These are phyloP conservation scores for Penstemon davidsonii DNA, from an alignment of 257 asterid genomes.

Conservation along the genomic window DNA sequence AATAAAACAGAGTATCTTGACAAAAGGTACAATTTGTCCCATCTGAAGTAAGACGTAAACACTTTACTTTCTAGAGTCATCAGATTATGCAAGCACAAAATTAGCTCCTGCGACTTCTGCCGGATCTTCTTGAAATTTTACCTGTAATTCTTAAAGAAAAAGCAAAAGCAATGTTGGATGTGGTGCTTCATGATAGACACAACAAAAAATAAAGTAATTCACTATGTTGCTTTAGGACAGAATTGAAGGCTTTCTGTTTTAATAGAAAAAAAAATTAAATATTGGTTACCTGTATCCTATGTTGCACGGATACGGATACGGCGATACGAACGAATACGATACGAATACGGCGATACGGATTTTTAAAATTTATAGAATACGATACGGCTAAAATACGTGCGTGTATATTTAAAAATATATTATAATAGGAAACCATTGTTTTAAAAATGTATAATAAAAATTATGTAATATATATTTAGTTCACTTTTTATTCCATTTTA, in stretches of 20 bases:
- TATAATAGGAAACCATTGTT: no score
- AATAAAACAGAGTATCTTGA: neutral
- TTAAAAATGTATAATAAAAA: no score
- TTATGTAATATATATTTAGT: no score
- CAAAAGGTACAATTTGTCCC: slow-evolving; percentile 2
- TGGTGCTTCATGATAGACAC: neutral
- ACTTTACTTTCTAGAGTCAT: neutral
- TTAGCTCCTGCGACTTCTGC: neutral
- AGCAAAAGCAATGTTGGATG: neutral
- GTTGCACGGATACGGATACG: no score
- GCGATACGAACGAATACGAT: no score
- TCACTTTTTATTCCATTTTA: no score
- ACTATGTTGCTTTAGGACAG: neutral
- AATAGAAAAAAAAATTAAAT: no score
- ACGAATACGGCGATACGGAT: no score
- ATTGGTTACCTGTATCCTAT: neutral
- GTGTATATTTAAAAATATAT: no score
- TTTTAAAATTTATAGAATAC: no score
- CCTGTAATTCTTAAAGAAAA: neutral
- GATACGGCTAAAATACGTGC: no score
- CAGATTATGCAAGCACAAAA: neutral
- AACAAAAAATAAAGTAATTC: neutral
- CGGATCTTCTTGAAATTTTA: neutral
- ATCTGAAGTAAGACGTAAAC: neutral
- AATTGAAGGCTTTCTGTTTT: neutral